phyloP scores from a whole-genome alignment of 2,329 filamentous ascomycete species.

The Lecanicillium sp. region DNA sequence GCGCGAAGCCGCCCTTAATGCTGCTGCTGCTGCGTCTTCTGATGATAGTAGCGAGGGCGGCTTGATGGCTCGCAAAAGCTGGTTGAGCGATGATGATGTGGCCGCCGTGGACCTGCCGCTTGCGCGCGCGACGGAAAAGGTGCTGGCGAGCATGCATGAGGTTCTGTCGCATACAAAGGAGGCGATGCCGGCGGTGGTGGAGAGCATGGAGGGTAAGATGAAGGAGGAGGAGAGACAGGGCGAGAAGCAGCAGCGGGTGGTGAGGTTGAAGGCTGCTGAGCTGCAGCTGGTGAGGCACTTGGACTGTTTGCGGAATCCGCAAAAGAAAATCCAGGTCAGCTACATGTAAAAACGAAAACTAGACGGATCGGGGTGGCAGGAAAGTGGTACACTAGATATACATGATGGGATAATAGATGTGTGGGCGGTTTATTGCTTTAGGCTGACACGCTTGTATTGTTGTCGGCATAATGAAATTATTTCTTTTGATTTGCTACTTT shows the following conservation, averaged over 20 bases:
- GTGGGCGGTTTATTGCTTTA: no score
- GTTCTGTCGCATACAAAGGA: slow-evolving; percentile 63
- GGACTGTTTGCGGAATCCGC: slow-evolving; percentile 57
- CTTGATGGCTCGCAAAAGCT: slow-evolving; percentile 51
- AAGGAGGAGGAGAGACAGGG: slow-evolving; percentile 37
- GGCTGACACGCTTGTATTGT: no score
- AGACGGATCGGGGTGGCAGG: no score
- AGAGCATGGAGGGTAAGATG: slow-evolving; percentile 32
- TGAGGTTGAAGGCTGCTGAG: slow-evolving; percentile 75
- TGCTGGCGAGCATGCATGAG: slow-evolving; percentile 86
- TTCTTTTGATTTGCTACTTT: background rate
- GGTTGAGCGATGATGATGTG: slow-evolving; percentile 71
- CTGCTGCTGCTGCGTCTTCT: slow-evolving; percentile 23
- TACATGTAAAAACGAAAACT: no score
- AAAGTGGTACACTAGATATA: no score
- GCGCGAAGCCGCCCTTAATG: slow-evolving; percentile 63
- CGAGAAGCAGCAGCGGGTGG: slow-evolving; percentile 55
- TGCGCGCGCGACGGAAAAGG: slow-evolving; percentile 75
- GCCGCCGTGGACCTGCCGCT: slow-evolving; percentile 65
- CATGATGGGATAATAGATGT: no score
- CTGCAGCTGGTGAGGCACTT: slow-evolving; percentile 73
- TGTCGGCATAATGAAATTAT: no score
- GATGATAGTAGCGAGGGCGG: no score
- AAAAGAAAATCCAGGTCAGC: slow-evolving; percentile 52
- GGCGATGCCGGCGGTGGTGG: slow-evolving; percentile 47